A percentile compares a stretch with the other conserved stretches of the same genome.
These are phyloP conservation scores for Microascus cirrosus DNA, from an alignment of 2,329 filamentous ascomycete species.

Conservation along the genomic window DNA sequence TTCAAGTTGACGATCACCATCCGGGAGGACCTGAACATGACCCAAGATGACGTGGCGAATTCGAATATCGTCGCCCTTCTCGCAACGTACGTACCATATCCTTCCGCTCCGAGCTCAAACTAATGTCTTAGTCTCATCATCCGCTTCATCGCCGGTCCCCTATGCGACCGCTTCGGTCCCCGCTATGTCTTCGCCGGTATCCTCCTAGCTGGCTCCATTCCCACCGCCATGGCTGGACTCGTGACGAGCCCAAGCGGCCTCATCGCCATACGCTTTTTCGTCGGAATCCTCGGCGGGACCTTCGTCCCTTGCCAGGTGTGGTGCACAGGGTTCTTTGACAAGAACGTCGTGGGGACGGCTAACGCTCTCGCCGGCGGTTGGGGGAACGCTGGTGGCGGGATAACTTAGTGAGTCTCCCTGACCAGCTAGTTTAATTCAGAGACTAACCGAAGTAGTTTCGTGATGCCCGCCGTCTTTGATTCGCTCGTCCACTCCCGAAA, in stretches of 20 bases:
- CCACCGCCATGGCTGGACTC: slow-evolving; percentile 71
- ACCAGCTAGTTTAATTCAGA: background rate
- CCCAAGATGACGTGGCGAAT: slow-evolving; percentile 63
- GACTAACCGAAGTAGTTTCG: background rate
- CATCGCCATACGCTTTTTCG: slow-evolving; percentile 67
- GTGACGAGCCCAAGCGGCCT: slow-evolving; percentile 53
- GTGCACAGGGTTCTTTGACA: slow-evolving; percentile 89
- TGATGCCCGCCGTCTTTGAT: slow-evolving; percentile 64
- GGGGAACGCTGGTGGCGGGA: slow-evolving; percentile 80
- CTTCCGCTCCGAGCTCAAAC: no score
- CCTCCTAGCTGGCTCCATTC: slow-evolving; percentile 68
- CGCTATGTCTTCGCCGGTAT: slow-evolving; percentile 68
- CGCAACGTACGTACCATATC: slow-evolving; percentile 15
- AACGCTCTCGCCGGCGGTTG: slow-evolving; percentile 78
- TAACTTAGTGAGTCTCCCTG: slow-evolving; percentile 36
- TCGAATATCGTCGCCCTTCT: slow-evolving; percentile 79
- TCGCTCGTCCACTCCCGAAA: slow-evolving; percentile 52
- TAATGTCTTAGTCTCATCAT: slow-evolving; percentile 61
- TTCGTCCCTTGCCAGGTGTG: slow-evolving; percentile 88
- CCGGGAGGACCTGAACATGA: slow-evolving; percentile 58
- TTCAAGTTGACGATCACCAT: slow-evolving; percentile 4
- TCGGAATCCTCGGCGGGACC: slow-evolving; percentile 65
- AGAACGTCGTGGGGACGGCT: slow-evolving; percentile 79
- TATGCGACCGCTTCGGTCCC: slow-evolving; percentile 79
- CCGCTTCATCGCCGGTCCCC: slow-evolving; percentile 65